Conservation (phyloP, 768 basidiomycete species). For the Russula compacta region DNA sequence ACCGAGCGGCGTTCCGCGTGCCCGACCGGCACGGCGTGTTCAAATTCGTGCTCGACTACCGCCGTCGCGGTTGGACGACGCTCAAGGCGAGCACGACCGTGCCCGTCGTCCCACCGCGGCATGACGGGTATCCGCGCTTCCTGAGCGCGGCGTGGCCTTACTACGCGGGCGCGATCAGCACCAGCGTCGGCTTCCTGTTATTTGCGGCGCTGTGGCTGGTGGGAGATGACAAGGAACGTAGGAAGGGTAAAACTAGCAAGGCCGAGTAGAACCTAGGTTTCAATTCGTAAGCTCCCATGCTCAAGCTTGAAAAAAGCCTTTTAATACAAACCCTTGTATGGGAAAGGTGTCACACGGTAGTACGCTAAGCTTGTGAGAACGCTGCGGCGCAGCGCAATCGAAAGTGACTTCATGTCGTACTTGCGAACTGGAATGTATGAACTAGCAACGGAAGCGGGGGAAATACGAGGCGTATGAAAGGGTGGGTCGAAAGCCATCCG, state of each 20-base stretch:
- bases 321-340: background rate
- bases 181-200: slow-evolving; percentile 72
- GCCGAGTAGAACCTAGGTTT: slow-evolving; percentile 18
- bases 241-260: slow-evolving; percentile 34
- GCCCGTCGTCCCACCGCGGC: slow-evolving; percentile 84
- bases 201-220: slow-evolving; percentile 86
- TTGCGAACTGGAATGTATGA: too few species aligned
- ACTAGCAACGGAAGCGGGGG: too few species aligned
- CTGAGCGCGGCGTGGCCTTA: slow-evolving; percentile 95
- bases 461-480: too few species aligned
- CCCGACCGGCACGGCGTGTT: slow-evolving; percentile 98
- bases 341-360: background rate
- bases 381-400: too few species aligned
- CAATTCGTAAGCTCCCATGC: background rate
- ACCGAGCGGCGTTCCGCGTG: slow-evolving; percentile 75
- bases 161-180: slow-evolving; percentile 85
- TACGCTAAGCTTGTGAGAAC: too few species aligned
- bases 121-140: slow-evolving; percentile 95
- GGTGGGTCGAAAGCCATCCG: too few species aligned
- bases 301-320: too few species aligned
- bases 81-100: slow-evolving; percentile 67
- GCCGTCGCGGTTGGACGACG: slow-evolving; percentile 68
- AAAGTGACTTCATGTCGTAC: too few species aligned
- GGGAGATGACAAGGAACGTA: slow-evolving; percentile 65
- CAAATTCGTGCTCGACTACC: slow-evolving; percentile 90